Base-by-base conservation (phyloP, 1,139 yeast genomes). In the Kodamaea suecica region DNA sequence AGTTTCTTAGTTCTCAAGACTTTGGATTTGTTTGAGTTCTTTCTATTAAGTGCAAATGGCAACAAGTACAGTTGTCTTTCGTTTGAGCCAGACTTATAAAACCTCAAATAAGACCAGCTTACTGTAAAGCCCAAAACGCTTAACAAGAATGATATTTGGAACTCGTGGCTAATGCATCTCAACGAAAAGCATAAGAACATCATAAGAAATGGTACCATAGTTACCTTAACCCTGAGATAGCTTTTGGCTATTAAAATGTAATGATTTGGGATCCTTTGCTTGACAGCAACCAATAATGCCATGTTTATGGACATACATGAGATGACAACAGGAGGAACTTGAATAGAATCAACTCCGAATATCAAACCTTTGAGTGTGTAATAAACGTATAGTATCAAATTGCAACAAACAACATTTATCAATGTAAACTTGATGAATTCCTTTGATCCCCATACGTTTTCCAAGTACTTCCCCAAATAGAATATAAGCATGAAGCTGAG, bases 191-290 rank as follows among this genome's bases (percentile, higher is more conserved):
- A 41, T 1, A 44, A 15, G 5, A 42, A 23, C 4, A 64, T 31
- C 6, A 62, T 39, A 8, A 63, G 38, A 32, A 69, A 64, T 9
- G 76, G 75, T 2, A 69, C 44, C 34, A 58, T 54, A 3, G 67
- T 58, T 11, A 70, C 71, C 35, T 62, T 61, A 13, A 70, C 47
- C 26, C 74, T 49, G 15, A 70, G 36, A 29, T 55, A 57, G 2
- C 73, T 73, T 37, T 62, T 59, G 43, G 69, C 59, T 32, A 69
- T 57, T 17, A 69, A 47, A 30, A 70, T 49, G 42, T 68, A 69
- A 47, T 70, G 75, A 37, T 61, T 59, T 13, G 71, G 63, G 12
- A 70, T 66, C 26, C 75, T 46, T 47, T 70, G 75, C 40, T 69
- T 69, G 4, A 67, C 56, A 4, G 74, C 73, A 9, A 69, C 67